A percentile compares a stretch with the other conserved stretches of the same genome.
These are phyloP conservation scores for Trichoderma sp. DNA, from an alignment of 2,329 filamentous ascomycete species.

Conservation along the genomic window DNA sequence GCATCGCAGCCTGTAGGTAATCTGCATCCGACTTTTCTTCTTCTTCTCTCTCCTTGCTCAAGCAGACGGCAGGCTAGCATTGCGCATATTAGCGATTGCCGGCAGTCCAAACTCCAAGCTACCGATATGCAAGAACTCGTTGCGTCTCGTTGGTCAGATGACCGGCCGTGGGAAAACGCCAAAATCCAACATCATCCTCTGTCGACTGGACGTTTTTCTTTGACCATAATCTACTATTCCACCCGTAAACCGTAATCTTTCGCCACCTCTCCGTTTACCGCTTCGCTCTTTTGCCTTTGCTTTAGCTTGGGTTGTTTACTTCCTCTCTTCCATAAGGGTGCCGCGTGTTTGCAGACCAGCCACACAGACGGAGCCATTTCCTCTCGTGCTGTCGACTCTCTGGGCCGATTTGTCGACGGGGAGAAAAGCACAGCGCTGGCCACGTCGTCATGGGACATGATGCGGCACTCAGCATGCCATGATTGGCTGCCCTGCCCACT, in stretches of 20 bases:
- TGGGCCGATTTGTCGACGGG: slow-evolving; percentile 9
- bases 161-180: slow-evolving; percentile 24
- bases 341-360: not conserved
- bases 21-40: slow-evolving; percentile 12
- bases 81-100: slow-evolving; percentile 8
- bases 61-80: not conserved
- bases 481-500: slow-evolving; percentile 21
- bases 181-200: slow-evolving; percentile 26
- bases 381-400: slow-evolving; percentile 8
- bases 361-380: slow-evolving; percentile 14
- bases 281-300: not conserved
- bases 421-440: not conserved
- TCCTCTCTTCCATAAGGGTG: not conserved
- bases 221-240: not conserved
- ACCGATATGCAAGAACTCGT: slow-evolving; percentile 20
- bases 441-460: slow-evolving; percentile 24
- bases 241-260: not conserved
- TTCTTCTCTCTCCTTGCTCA: not conserved
- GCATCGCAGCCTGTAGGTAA: not conserved
- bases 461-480: not conserved
- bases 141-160: slow-evolving; percentile 26
- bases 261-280: not conserved
- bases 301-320: not conserved
- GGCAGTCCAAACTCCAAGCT: slow-evolving; percentile 20
- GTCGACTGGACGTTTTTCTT: not conserved